A percentile compares a stretch with the other conserved stretches of the same genome.
Evolutionary conservation across 2,329 filamentous ascomycete genomes (phyloP).

Genomic region (Purpureocillium lavendulum): DNA sequence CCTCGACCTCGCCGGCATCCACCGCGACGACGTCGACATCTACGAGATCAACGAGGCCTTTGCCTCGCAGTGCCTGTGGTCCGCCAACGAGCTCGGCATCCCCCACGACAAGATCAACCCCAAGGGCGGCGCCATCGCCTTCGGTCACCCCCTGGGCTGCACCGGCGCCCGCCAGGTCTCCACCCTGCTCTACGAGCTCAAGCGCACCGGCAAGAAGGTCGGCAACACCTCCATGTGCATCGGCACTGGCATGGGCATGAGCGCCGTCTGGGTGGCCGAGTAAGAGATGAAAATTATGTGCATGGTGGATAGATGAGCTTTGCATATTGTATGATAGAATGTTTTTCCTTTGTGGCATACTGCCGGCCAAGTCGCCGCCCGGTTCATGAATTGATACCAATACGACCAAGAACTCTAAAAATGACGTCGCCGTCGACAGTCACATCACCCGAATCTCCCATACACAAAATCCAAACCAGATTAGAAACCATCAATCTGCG

Average conservation of each 20-base stretch:
- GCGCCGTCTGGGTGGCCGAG: slow-evolving; percentile 91
- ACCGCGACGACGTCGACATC: slow-evolving; percentile 87
- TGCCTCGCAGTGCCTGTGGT: slow-evolving; percentile 90
- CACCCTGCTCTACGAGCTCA: slow-evolving; percentile 84
- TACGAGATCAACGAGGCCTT: slow-evolving; percentile 99
- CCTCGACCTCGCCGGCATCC: slow-evolving; percentile 77
- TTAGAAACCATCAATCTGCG: slow-evolving; percentile 29
- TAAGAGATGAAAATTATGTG: slow-evolving; percentile 37
- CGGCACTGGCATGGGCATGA: slow-evolving; percentile 97
- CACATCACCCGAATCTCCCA: too few relatives aligned
- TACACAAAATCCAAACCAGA: too few relatives aligned
- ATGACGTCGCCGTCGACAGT: too few relatives aligned
- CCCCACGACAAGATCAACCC: slow-evolving; percentile 87
- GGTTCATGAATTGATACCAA: background rate
- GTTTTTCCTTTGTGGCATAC: background rate
- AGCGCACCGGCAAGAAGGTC: slow-evolving; percentile 73
- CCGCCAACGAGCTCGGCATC: slow-evolving; percentile 77
- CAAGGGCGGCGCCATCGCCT: slow-evolving; percentile 93
- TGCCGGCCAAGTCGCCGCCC: background rate
- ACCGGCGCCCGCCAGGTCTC: slow-evolving; percentile 91
- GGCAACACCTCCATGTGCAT: slow-evolving; percentile 95
- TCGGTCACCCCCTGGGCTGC: slow-evolving; percentile 90
- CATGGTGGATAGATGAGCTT: slow-evolving; percentile 11
- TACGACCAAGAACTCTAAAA: too few relatives aligned
- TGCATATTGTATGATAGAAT: slow-evolving; percentile 15